Base-by-base conservation (phyloP, 768 basidiomycete genomes). In the Tremella yokohamensis region DNA sequence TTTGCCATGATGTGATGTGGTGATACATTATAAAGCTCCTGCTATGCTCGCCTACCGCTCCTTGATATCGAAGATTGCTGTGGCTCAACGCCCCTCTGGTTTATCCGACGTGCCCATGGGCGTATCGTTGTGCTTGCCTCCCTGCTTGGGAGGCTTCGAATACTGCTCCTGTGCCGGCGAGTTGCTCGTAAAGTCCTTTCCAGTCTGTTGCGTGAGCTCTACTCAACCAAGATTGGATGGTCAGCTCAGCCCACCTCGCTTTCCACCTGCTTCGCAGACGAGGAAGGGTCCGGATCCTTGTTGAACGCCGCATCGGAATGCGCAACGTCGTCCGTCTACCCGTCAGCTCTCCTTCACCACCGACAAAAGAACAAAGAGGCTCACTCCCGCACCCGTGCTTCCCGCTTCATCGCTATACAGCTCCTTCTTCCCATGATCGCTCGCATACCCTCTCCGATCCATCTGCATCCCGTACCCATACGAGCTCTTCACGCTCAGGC, bases 361-460 rank as follows among this genome's bases (percentile, higher is more conserved):
- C 22, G 22, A 52, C 3, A 37, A 26, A 49, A 50, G 19, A 25
- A 54, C 18, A 26, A 16, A 11, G 47, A 18, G n/a, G 69, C 71
- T 64, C 51, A 73, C 71, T 3, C 75, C 75, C 16, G 75, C 75
- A 47, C 73, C 75, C 2, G 58, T 65, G 42, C 53, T 55, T 1
- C 75, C 75, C 19, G 61, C 62, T 57, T 76, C 75, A 60, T 76
- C 75, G 8, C 64, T 67, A 54, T 76, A 76, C 48, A 76, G 56
- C 61, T 76, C 75, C 66, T 72, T 65, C 65, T 66, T 64, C 12
- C 75, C 75, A 26, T 64, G 42, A 61, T 73, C 70, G 39, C 69
- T 72, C 2, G 75, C 75, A 37, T 70, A 72, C 8, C 72, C 63
- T 29, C 70, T 66, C 44, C 29, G 38, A 19, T 19, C n/a, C 40